A percentile compares a stretch with the other conserved stretches of the same genome.
phyloP scores from a whole-genome alignment of 108 stramenopile species.

The Cyclostephanos tholiformis region DNA sequence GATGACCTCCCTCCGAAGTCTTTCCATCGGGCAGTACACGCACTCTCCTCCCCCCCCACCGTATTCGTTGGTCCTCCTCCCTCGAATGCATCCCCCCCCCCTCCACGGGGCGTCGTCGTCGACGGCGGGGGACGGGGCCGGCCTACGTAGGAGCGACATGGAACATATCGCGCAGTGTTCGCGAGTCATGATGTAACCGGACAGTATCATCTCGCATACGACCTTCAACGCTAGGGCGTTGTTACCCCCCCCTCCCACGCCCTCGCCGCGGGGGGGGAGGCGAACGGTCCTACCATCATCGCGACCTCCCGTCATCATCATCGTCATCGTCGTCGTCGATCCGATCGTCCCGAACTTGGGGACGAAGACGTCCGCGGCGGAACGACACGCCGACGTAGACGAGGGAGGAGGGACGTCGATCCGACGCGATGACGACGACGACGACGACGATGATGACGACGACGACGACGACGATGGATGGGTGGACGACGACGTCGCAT shows the following conservation, averaged over 20 bases:
- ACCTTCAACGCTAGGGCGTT: slow-evolving; percentile 22
- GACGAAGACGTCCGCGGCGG: too few species aligned
- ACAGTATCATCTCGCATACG: slow-evolving; percentile 29
- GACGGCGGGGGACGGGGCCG: background rate
- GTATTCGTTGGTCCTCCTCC: too few species aligned
- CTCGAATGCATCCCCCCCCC: too few species aligned
- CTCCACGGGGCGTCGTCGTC: background rate
- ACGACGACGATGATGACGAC: too few species aligned
- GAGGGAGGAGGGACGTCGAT: background rate
- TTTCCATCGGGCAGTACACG: slow-evolving; percentile 38
- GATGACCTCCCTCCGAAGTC: too few species aligned
- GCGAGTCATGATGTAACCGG: slow-evolving; percentile 27
- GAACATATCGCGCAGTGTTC: slow-evolving; percentile 18
- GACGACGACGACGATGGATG: too few species aligned
- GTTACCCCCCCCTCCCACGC: too few species aligned
- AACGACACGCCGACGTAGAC: background rate
- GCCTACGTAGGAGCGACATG: background rate
- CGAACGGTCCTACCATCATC: too few species aligned
- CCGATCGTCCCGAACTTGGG: too few species aligned
- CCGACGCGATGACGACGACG: too few species aligned
- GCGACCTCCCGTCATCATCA: too few species aligned
- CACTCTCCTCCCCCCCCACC: slow-evolving; percentile 3
- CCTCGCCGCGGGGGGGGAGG: background rate
- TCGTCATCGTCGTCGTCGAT: too few species aligned
- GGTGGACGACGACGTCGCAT: background rate